A percentile compares a stretch with the other conserved stretches of the same genome.
These are phyloP conservation scores for Annulohypoxylon truncatum DNA, from an alignment of 2,329 filamentous ascomycete species.

Conservation along the genomic window DNA sequence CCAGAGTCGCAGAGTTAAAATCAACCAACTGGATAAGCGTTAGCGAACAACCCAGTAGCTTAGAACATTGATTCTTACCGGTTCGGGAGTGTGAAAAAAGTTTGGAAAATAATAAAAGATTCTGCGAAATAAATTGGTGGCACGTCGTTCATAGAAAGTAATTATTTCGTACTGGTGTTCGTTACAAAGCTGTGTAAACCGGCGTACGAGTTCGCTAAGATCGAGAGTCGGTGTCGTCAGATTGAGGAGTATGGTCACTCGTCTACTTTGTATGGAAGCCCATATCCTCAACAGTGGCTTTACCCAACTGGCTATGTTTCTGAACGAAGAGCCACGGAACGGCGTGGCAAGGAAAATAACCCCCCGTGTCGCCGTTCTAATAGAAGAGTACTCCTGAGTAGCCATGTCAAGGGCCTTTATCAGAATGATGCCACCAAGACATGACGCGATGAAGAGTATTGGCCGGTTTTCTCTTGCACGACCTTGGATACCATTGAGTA, in stretches of 20 bases:
- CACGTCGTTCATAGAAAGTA: neutral
- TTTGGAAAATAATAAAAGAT: neutral
- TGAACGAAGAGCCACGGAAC: neutral
- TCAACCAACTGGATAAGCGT: neutral
- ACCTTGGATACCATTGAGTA: neutral
- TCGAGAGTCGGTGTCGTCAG: neutral
- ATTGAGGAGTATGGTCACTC: neutral
- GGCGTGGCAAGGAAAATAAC: slow-evolving; percentile 1
- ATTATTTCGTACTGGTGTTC: neutral
- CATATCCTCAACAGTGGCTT: neutral
- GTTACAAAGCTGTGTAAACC: neutral
- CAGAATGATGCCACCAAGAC: slow-evolving; percentile 50
- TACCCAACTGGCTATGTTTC: neutral
- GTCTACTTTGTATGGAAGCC: neutral
- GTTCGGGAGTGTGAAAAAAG: neutral
- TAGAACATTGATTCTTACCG: neutral
- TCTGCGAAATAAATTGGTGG: neutral
- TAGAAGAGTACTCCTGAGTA: neutral
- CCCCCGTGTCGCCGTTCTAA: neutral
- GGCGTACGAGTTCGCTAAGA: neutral
- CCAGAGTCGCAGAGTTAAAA: neutral
- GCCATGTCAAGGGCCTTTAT: slow-evolving; percentile 43
- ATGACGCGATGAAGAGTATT: slow-evolving; percentile 52
- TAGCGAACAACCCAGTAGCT: neutral
- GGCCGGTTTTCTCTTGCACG: slow-evolving; percentile 26